phyloP scores from a whole-genome alignment of 2,329 filamentous ascomycete genomes.

The Ophiostoma fasciatum region DNA sequence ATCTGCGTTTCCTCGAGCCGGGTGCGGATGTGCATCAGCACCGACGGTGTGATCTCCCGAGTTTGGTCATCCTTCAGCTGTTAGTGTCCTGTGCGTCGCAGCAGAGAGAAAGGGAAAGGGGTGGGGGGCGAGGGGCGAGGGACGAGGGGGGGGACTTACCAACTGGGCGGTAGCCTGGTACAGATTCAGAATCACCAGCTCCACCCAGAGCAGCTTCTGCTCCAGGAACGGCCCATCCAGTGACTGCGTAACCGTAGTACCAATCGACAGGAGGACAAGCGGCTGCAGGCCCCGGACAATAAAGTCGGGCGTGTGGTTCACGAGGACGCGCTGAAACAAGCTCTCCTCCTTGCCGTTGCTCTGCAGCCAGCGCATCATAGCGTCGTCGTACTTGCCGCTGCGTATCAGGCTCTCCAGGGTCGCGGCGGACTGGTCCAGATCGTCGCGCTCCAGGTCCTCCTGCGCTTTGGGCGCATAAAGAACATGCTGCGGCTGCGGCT shows the following conservation, averaged over 20 bases:
- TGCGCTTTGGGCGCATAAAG: conserved; percentile 26
- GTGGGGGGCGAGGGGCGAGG: too few species aligned
- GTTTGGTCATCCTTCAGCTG: conserved; percentile 34
- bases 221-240: conserved; percentile 37
- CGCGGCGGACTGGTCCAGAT: conserved; percentile 40
- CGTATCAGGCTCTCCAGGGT: conserved; percentile 48
- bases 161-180: conserved; percentile 30
- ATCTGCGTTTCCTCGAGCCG: conserved; percentile 38
- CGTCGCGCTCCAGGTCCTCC: conserved; percentile 32
- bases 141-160: conserved; percentile 27
- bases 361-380: conserved; percentile 53
- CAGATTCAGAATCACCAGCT: conserved; percentile 42
- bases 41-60: conserved; percentile 39
- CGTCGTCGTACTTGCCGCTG: conserved; percentile 45
- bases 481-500: conserved; percentile 17
- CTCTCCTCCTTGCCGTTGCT: conserved; percentile 40
- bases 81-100: too few species aligned
- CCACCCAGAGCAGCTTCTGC: conserved; percentile 45
- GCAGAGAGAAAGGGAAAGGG: background rate
- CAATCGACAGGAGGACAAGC: conserved; percentile 48
- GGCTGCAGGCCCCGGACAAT: conserved; percentile 44
- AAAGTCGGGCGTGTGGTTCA: conserved; percentile 34
- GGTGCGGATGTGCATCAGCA: conserved; percentile 37
- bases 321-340: conserved; percentile 43
- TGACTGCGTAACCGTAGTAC: conserved; percentile 46